Evolutionary conservation across 495 filamentous ascomycete genomes (phyloP), one percentile per base, ranked within the genome.

Genomic region (Entonaema liquescens): DNA sequence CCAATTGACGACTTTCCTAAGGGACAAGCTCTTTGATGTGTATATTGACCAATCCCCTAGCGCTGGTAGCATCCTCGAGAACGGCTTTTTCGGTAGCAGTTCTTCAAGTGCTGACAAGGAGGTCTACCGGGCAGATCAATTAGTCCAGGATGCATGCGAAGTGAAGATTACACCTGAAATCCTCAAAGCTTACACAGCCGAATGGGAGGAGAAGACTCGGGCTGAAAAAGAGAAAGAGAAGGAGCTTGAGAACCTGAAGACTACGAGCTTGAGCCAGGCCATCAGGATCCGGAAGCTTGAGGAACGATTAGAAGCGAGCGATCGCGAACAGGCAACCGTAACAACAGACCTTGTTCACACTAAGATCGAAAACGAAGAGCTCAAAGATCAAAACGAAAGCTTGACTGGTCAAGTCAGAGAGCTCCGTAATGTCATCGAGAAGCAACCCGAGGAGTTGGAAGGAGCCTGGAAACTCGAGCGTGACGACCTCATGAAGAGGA

Each of bases 31-130:
- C 3, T 98, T 99, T 63, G 95, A 99, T 78, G 93, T 92, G 47
- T 99, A 99, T 76, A 97, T 98, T 61, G 95, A 99, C 78, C 89
- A 93, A 72, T 87, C 92, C 7, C 95, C 95, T 0, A 94, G 93
- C 1, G 88, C 93, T 17, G 90, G 86, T 33, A 96, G 92, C 5
- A 90, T 98, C 42, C 88, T 98, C 28, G 95, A 99, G 78, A 95
- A 93, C 50, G 95, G 95, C 31, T 99, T 99, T 84, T 99, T 99
- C 74, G 95, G 95, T 44, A 94, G 91, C 79, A 92, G 92, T 21
- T 93, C 90, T 21, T 80, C 81, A 35, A 92, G 90, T 69, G 87
- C 91, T 12, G 95, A 99, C 75, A 98, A 97, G 78, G 95, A 97
- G 71, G 85, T 98, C 11, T 99, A 99, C 77, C 90, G 94, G 23